Conservation (phyloP, 2,329 filamentous ascomycete species). For the Aurifilum marmelostoma region DNA sequence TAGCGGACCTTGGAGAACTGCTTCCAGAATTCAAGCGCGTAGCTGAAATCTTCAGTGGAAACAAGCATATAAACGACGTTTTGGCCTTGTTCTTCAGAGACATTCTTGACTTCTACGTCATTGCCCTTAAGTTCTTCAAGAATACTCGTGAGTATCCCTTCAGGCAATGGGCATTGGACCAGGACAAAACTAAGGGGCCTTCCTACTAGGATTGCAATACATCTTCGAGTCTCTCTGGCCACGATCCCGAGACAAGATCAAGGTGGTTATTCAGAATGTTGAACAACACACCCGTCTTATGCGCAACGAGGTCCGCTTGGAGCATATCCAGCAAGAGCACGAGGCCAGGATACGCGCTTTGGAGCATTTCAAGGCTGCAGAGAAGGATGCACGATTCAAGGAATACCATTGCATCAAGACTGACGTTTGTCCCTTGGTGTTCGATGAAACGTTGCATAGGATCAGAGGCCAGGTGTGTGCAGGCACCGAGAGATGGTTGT, state of each 20-base stretch:
- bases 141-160: background rate
- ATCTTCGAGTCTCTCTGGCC: background rate
- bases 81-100: conserved; percentile 41
- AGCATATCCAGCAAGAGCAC: conserved; percentile 13
- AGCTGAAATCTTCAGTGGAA: conserved; percentile 32
- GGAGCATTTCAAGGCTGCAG: background rate
- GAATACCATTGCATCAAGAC: conserved; percentile 8
- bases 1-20: background rate
- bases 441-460: background rate
- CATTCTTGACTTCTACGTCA: conserved; percentile 42
- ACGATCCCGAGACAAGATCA: background rate
- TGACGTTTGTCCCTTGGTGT: background rate
- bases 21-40: background rate
- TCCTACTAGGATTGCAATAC: background rate
- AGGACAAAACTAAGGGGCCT: background rate
- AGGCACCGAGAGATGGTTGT: background rate
- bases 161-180: background rate
- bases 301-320: conserved; percentile 5
- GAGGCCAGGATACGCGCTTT: conserved; percentile 13
- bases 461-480: background rate
- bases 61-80: conserved; percentile 34
- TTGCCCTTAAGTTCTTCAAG: conserved; percentile 38
- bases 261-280: background rate
- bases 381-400: background rate
- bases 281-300: background rate